A percentile compares a stretch with the other conserved stretches of the same genome.
Conservation (phyloP, 2,329 filamentous ascomycete genomes). For the Ophidiomyces ophidiicola region DNA sequence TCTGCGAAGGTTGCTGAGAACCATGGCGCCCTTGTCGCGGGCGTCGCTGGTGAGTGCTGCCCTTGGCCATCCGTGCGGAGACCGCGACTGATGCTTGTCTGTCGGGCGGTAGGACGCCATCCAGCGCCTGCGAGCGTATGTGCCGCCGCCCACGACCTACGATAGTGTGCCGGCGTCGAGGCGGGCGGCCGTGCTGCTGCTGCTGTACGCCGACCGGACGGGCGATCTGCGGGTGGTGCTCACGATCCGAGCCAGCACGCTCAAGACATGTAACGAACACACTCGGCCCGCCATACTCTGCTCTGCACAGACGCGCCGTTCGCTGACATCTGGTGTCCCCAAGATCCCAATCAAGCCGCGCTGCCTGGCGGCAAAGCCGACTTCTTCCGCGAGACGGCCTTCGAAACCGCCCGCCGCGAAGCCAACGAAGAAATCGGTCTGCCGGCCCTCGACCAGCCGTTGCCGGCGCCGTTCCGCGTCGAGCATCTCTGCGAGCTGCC, state of each 20-base stretch:
- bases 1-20: slow-evolving; percentile 11
- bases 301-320: no score
- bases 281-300: no score
- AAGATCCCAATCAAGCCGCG: slow-evolving; percentile 69
- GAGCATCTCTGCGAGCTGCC: slow-evolving; percentile 82
- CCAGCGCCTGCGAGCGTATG: slow-evolving; percentile 44
- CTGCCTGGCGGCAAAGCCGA: slow-evolving; percentile 63
- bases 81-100: background rate
- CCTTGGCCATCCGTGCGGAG: background rate
- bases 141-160: slow-evolving; percentile 47
- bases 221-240: slow-evolving; percentile 62
- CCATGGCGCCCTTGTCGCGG: slow-evolving; percentile 18
- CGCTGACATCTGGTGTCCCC: no score
- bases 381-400: slow-evolving; percentile 43
- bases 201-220: slow-evolving; percentile 71
- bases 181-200: slow-evolving; percentile 73
- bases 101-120: slow-evolving; percentile 37
- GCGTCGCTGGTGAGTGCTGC: slow-evolving; percentile 16
- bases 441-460: slow-evolving; percentile 51
- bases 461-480: slow-evolving; percentile 67
- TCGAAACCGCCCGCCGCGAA: slow-evolving; percentile 77
- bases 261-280: slow-evolving; percentile 50
- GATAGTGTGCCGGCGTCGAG: slow-evolving; percentile 46
- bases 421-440: slow-evolving; percentile 90
- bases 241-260: slow-evolving; percentile 47